Conservation (phyloP, 1,284 basidiomycete species). For the Clitocybe nebularis region DNA sequence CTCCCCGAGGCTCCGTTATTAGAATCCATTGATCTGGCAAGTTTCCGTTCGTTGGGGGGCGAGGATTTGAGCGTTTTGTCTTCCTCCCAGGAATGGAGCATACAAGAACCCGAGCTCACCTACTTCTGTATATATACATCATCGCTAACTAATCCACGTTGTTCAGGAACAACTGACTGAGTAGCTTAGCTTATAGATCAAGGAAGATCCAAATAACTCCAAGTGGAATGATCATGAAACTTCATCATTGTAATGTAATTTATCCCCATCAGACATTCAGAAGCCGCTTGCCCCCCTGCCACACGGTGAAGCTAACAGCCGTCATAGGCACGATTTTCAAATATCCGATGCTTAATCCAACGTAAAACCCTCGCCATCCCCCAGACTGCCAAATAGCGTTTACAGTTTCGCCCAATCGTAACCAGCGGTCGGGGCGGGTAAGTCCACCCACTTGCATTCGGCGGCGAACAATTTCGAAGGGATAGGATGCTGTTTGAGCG, state of each 20-base stretch:
- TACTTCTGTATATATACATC: conserved; percentile 8
- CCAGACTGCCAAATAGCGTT: conserved; percentile 60
- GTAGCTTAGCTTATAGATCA: conserved; percentile 7
- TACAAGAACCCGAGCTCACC: conserved; percentile 3
- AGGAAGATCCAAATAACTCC: conserved; percentile 8
- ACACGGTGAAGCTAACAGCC: conserved; percentile 74
- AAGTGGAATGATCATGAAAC: conserved; percentile 3
- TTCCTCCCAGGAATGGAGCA: neutral
- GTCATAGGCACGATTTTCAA: conserved; percentile 98
- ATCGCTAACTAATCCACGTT: conserved; percentile 10
- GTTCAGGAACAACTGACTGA: conserved; percentile 15
- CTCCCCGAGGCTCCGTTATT: conserved; percentile 6
- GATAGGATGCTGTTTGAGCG: conserved; percentile 92
- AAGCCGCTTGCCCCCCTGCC: conserved; percentile 69
- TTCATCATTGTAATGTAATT: conserved; percentile 20
- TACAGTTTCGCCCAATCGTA: conserved; percentile 79
- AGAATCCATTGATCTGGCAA: conserved; percentile 7
- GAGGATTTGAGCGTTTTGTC: too few species aligned
- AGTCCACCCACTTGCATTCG: conserved; percentile 96
- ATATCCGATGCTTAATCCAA: conserved; percentile 92
- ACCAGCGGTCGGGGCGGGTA: conserved; percentile 71
- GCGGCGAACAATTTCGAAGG: conserved; percentile 91
- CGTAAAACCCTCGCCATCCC: conserved; percentile 90
- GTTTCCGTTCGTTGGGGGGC: neutral
- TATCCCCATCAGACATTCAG: conserved; percentile 39